Evolutionary conservation across 257 asterid species (phyloP), one percentile per base, ranked within the genome.

Genomic region (Verbena officinalis): DNA sequence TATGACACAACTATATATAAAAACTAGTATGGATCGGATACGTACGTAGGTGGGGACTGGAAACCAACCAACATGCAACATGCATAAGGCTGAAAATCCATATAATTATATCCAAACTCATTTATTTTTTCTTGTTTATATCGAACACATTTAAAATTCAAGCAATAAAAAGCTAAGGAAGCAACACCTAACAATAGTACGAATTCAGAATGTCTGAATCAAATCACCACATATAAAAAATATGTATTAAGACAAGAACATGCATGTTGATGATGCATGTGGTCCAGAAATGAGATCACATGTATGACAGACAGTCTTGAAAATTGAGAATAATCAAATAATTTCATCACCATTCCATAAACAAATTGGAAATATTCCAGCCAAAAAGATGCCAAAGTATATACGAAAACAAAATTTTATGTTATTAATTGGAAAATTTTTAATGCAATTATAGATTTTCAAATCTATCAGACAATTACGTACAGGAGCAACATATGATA

Each of bases 261-360:
- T 50, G 63, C 4, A 38, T 43, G 48, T 15, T 64, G 59, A 39
- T 42, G 33, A 60, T 54, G 44, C 20, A 4, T 27, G 55, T 52
- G 73, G 78, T 66, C 66, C 78, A 22, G 55, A 66, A 60, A 11
- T 52, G 23, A 30, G n/a, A 53, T 67, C 78, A 67, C 74, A 56
- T 73, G 78, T 23, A 30, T 60, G 69, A 45, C 70, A 51, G 65
- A 51, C 59, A 59, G 64, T 58, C 58, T 59, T 59, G 65, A 42
- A 65, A 51, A 59, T 43, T 67, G 52, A 72, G 19, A 19, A 49
- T 17, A 52, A 9, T 4, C 36, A 30, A 0, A 19, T 14, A 1
- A 4, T 17, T 46, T 23, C 45, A 59, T 27, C 21, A n/a, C 40
- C 49, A 53, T 13, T 40, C 56, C 67, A 39, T 24, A 19, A 65